These are phyloP conservation scores for Cerioporus squamosus DNA, from an alignment of 1,284 basidiomycete species.

Conservation along the genomic window DNA sequence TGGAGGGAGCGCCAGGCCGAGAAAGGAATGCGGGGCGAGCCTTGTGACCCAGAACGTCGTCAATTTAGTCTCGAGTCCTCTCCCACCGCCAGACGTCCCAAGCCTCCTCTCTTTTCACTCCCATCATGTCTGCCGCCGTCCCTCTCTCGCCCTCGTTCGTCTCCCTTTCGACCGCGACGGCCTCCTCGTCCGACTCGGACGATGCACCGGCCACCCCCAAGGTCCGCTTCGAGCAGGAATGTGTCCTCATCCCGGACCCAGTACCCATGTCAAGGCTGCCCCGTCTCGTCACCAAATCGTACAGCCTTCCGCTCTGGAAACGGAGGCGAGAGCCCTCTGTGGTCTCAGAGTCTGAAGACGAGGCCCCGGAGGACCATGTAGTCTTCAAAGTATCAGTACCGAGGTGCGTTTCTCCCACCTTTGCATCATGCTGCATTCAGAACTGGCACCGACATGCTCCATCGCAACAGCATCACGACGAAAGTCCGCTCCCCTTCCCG, in stretches of 20 bases:
- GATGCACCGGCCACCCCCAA: conserved; percentile 17
- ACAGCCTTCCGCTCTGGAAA: conserved; percentile 66
- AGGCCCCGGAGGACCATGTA: conserved; percentile 40
- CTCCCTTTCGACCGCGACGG: conserved; percentile 15
- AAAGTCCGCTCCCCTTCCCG: conserved; percentile 28
- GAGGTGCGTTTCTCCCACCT: conserved; percentile 41
- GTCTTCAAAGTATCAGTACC: conserved; percentile 64
- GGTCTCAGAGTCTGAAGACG: conserved; percentile 41
- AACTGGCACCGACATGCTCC: conserved; percentile 3
- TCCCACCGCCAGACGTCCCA: not conserved
- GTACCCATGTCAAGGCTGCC: conserved; percentile 44
- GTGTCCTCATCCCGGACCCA: conserved; percentile 66
- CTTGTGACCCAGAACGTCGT: conserved; percentile 6
- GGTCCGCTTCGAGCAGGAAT: conserved; percentile 67
- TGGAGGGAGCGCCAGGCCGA: not conserved
- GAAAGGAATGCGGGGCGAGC: conserved; percentile 2
- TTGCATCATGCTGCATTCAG: not conserved
- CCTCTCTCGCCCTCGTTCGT: conserved; percentile 18
- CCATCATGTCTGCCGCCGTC: conserved; percentile 17
- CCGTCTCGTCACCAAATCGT: conserved; percentile 60
- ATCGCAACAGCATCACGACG: conserved; percentile 23
- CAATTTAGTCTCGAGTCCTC: not conserved
- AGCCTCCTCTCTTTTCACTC: not conserved
- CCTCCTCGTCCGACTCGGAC: not conserved
- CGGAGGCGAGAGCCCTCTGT: conserved; percentile 32